These are phyloP conservation scores for Cyberlindnera maritima DNA, from an alignment of 805 yeast species.

Conservation along the genomic window DNA sequence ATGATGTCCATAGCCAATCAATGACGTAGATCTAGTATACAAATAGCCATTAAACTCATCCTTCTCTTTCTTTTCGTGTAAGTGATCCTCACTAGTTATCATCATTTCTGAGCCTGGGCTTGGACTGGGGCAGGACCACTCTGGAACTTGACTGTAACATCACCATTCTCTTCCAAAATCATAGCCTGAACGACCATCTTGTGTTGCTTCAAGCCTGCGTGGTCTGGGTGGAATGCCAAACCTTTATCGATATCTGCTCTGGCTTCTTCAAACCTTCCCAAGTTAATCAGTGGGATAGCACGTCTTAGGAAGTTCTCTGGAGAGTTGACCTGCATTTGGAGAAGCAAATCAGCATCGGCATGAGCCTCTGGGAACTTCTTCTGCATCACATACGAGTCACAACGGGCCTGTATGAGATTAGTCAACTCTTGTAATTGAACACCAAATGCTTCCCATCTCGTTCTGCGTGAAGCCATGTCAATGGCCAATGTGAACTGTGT, in stretches of 20 bases:
- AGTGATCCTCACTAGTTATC: background rate
- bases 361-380: slow-evolving; percentile 56
- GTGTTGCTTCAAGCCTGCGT: slow-evolving; percentile 48
- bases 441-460: slow-evolving; percentile 73
- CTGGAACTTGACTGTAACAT: slow-evolving; percentile 23
- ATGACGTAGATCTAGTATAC: background rate
- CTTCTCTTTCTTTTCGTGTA: no score
- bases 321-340: slow-evolving; percentile 31
- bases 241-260: slow-evolving; percentile 73
- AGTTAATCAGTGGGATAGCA: slow-evolving; percentile 58
- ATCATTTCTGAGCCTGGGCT: background rate
- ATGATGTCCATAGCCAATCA: background rate
- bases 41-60: background rate
- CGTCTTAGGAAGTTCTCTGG: slow-evolving; percentile 74
- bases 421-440: slow-evolving; percentile 67
- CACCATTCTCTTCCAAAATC: slow-evolving; percentile 60
- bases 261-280: slow-evolving; percentile 62
- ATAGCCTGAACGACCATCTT: slow-evolving; percentile 44
- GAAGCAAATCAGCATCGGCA: slow-evolving; percentile 57
- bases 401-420: slow-evolving; percentile 63
- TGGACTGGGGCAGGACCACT: background rate
- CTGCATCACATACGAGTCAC: slow-evolving; percentile 62
- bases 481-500: slow-evolving; percentile 65
- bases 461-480: slow-evolving; percentile 64
- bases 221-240: slow-evolving; percentile 55